Evolutionary conservation across 129 eudicot species (phyloP), one percentile per base, ranked within the genome.

Genomic region (Tagetes patula): DNA sequence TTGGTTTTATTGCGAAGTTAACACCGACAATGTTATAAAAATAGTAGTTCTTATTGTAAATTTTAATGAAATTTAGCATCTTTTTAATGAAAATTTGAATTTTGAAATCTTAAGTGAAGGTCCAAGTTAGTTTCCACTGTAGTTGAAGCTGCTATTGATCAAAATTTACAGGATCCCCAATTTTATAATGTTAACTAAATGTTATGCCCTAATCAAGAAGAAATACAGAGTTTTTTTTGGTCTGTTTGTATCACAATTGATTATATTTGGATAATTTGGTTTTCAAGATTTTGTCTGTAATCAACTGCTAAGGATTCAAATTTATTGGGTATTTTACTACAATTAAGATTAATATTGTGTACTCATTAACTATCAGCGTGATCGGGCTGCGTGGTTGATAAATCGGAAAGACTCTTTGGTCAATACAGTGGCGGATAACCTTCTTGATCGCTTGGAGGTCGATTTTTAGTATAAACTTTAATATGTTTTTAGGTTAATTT

Each of bases 341-440:
- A 62, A 47, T 31, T 32, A 61, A 45, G 70, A 45, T 73, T 4
- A 47, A 14, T 8, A 9, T 46, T 2, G 33, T 56, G 75, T 71
- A 5, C 27, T 5, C 42, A 42, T 72, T 41, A 30, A 32, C 4
- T 31, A 30, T 58, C n/a, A 43, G 98, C 92, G 97, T 74, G 98
- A 94, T 84, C 83, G 97, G 71, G 98, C 98, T 40, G 98, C 98
- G 55, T 94, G 98, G 98, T 79, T 94, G 83, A 84, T 85, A 79
- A 73, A 77, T 55, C 73, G 84, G 49, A 83, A 87, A 55, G 96
- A 94, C 83, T 79, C 96, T 38, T 76, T 94, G 77, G 85, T 87
- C 77, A 90, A 88, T 81, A 73, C 92, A 4, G 98, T 94, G 36
- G 98, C 96, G 61, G 98, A 94, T 55, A 94, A 94, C 82, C 79